These are phyloP conservation scores for Rhodotorula sphaerocarpa DNA, from an alignment of 768 basidiomycete species.

Conservation along the genomic window DNA sequence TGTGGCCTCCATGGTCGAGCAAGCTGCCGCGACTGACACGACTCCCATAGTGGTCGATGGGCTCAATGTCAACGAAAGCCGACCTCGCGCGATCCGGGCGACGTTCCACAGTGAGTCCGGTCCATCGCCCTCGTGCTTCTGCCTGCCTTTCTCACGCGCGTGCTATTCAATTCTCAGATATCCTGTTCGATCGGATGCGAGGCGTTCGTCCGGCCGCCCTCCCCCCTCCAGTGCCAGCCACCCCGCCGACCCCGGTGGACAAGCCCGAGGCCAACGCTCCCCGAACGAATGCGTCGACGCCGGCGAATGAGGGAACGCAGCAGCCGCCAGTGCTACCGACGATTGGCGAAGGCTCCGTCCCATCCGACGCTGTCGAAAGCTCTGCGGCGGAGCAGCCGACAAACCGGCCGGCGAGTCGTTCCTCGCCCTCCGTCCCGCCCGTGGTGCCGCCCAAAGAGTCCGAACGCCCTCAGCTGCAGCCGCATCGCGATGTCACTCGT, in stretches of 20 bases:
- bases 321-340: constrained; percentile 21
- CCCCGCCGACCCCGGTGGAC: too few relatives aligned
- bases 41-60: constrained; percentile 24
- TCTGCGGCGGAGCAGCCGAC: too few relatives aligned
- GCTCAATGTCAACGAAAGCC: constrained; percentile 29
- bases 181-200: constrained; percentile 37
- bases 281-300: too few relatives aligned
- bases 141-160: neutral
- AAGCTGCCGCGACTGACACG: neutral
- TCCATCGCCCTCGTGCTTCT: too few relatives aligned
- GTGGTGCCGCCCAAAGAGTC: too few relatives aligned
- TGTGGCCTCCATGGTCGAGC: neutral
- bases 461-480: too few relatives aligned
- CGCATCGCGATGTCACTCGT: too few relatives aligned
- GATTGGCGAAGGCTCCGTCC: constrained; percentile 24
- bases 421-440: too few relatives aligned
- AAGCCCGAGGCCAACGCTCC: too few relatives aligned
- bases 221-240: neutral
- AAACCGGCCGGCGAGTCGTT: too few relatives aligned
- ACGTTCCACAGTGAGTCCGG: constrained; percentile 33
- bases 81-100: constrained; percentile 30
- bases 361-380: neutral
- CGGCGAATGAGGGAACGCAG: constrained; percentile 7
- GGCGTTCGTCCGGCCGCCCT: constrained; percentile 10
- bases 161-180: constrained; percentile 7